Evolutionary conservation across 2,329 filamentous ascomycete genomes (phyloP).

Genomic region (Aspergillus neoniger): DNA sequence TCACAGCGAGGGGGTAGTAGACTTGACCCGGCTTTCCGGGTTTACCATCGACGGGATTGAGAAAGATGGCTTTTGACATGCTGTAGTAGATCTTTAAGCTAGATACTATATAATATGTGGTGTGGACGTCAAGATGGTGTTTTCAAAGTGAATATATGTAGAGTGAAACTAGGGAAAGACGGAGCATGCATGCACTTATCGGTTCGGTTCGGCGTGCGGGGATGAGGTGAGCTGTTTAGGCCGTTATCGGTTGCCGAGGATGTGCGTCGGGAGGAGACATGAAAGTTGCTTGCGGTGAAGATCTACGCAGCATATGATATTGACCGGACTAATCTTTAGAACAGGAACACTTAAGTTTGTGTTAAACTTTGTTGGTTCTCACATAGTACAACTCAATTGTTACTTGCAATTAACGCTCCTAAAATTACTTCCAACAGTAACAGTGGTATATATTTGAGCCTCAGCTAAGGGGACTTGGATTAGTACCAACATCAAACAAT

Average conservation of each 20-base stretch:
- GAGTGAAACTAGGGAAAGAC: no score
- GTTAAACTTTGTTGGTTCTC: no score
- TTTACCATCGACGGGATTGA: constrained; percentile 61
- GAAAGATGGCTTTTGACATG: constrained; percentile 50
- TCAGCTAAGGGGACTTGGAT: no score
- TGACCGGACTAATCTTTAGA: no score
- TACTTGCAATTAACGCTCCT: no score
- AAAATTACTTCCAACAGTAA: no score
- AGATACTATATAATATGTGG: not conserved
- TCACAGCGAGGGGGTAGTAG: constrained; percentile 61
- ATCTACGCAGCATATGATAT: not conserved
- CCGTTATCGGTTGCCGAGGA: constrained; percentile 22
- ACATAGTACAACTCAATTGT: no score
- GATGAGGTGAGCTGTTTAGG: constrained; percentile 1
- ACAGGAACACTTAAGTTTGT: no score
- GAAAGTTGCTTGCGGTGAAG: not conserved
- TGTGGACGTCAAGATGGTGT: no score
- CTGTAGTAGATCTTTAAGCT: not conserved
- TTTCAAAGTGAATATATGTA: not conserved
- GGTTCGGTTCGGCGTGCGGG: constrained; percentile 13
- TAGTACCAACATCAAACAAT: no score
- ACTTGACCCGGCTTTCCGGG: constrained; percentile 65
- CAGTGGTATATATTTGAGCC: no score
- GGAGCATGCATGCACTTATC: not conserved
- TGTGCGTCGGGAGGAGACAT: not conserved